A percentile compares a stretch with the other conserved stretches of the same genome.
Conservation (phyloP, 1,284 basidiomycete genomes). For the Exobasidium rhododendri region DNA sequence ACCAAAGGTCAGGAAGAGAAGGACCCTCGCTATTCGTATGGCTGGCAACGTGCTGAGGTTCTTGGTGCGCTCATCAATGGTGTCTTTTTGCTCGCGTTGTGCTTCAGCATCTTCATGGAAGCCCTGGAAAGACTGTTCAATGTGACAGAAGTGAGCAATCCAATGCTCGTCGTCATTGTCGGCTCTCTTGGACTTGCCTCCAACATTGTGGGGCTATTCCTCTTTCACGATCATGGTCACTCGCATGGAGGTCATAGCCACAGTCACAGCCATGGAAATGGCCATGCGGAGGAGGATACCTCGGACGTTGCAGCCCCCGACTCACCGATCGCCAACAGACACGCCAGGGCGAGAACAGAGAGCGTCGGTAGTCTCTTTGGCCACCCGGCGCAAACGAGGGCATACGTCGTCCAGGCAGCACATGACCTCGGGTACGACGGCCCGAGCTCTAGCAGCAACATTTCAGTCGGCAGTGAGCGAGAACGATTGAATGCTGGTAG, state of each 20-base stretch:
- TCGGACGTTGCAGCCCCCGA: background rate
- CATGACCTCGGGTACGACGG: constrained; percentile 64
- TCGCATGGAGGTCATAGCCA: constrained; percentile 62
- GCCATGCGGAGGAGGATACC: constrained; percentile 15
- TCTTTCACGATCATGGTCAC: constrained; percentile 72
- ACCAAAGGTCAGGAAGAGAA: background rate
- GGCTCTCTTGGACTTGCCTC: constrained; percentile 84
- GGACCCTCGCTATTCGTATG: constrained; percentile 73
- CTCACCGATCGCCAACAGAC: constrained; percentile 8
- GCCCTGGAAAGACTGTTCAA: constrained; percentile 85
- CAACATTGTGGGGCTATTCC: constrained; percentile 86
- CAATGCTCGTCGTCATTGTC: constrained; percentile 82
- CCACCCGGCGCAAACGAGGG: constrained; percentile 83
- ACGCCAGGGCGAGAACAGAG: constrained; percentile 20
- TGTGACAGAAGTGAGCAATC: constrained; percentile 71
- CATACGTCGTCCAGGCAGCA: constrained; percentile 80
- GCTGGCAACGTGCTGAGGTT: constrained; percentile 99
- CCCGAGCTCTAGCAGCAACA: background rate
- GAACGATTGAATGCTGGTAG: background rate
- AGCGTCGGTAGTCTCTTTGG: constrained; percentile 62
- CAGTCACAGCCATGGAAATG: constrained; percentile 47
- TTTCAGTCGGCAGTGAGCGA: background rate
- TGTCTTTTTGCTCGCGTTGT: constrained; percentile 90
- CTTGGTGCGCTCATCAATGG: constrained; percentile 79
- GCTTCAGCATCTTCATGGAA: constrained; percentile 91